Base-by-base conservation (phyloP, 2,329 filamentous ascomycete genomes). In the Fusarium xyrophilum region DNA sequence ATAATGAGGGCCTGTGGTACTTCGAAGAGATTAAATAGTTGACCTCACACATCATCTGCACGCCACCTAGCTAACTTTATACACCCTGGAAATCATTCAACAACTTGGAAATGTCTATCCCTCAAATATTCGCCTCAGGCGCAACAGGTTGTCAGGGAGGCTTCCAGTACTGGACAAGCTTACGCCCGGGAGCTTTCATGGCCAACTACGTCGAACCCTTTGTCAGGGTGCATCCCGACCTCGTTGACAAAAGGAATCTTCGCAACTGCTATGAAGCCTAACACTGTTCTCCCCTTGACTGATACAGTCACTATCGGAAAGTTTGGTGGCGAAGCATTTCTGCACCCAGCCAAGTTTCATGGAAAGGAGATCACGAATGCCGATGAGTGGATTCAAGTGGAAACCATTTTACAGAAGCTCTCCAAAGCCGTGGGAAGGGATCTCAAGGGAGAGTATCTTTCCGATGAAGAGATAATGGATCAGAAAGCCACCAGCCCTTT, bases 141-240 rank as follows among this genome's bases (percentile, higher is more conserved):
- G 79, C 78, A 10, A 83, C 81, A 3, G 81, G 81, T 30, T 76
- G 63, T 40, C 79, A 81, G 62, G 81, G 82, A 47, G 75, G 75
- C 4, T 81, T 84, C 60, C 64, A 78, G 17, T 65, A 72, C 11
- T 86, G 81, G 80, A 85, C 84, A 0, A 79, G 86, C 25, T 70
- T 87, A 4, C 82, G 83, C 4, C 83, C 83, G 1, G 82, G 81
- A 3, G 80, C 78, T 68, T 86, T 87, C 76, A 84, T 85, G 80
- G 77, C 79, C 23, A 87, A 87, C 68, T 82, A 82, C 63, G 48
- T 85, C 7, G 59, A 74, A 7, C 83, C 83, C 6, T 74, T 80
- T 14, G 78, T 80, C 3, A 54, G 52, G 12, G 76, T 81, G 74
- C 83, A 81, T 60, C 76, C 78, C 0, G 79, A 77, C 0, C 73